Conservation (phyloP, 2,329 filamentous ascomycete species). For the Sporothrix variecibatus region DNA sequence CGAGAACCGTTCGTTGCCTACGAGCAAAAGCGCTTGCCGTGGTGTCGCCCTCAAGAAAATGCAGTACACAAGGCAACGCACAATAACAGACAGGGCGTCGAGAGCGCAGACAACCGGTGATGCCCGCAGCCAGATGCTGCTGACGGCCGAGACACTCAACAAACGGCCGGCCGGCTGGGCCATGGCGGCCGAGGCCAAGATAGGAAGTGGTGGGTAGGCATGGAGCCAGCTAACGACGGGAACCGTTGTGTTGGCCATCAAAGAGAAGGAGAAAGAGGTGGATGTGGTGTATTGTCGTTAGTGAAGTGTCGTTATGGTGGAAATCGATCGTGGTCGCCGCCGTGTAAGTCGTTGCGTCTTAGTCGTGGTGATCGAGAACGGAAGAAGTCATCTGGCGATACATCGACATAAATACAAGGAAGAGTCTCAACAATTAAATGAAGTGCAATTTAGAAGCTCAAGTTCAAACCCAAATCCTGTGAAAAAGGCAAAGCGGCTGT, state of each 20-base stretch:
- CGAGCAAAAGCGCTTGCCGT: background rate
- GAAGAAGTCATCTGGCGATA: background rate
- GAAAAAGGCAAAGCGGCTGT: background rate
- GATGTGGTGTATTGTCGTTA: background rate
- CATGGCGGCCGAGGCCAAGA: constrained; percentile 22
- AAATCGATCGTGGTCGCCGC: no score
- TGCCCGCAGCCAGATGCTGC: constrained; percentile 22
- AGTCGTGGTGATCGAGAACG: background rate
- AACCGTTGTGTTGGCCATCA: background rate
- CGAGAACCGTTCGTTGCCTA: constrained; percentile 7
- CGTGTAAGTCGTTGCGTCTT: background rate
- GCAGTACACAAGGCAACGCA: constrained; percentile 22
- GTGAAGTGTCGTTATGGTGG: background rate
- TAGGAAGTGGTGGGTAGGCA: constrained; percentile 20
- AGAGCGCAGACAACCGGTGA: constrained; percentile 25
- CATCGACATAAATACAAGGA: background rate
- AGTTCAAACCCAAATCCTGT: background rate
- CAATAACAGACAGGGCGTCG: constrained; percentile 13
- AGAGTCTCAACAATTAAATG: background rate
- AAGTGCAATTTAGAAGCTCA: background rate
- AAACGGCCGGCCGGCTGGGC: constrained; percentile 23
- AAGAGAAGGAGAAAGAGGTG: background rate
- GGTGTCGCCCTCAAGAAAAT: background rate
- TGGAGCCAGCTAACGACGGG: constrained; percentile 14
- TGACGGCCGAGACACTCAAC: background rate